Evolutionary conservation across 2,329 filamentous ascomycete species (phyloP), one percentile per base, ranked within the genome.

Genomic region (Pseudogymnoascus sp.): DNA sequence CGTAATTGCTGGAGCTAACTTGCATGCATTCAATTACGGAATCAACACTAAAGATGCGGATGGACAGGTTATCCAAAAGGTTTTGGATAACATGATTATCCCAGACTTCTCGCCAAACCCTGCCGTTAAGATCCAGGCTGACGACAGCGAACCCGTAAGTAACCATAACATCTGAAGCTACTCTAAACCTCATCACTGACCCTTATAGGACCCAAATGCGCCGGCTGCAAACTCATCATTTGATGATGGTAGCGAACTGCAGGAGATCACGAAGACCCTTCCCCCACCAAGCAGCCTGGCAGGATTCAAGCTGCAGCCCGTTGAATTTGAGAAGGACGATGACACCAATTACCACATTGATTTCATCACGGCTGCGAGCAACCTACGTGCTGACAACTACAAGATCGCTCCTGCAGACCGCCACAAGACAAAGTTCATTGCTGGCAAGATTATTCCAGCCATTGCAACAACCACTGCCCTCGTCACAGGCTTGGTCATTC

Each of bases 371-470:
- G 92, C 93, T 1, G 93, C 93, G 68, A 97, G 93, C 80, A 99
- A 99, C 75, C 81, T 99, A 65, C 90, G 96, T 65, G 95, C 95
- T 0, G 89, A 96, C 77, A 99, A 99, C 80, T 99, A 99, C 84
- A 96, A 95, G 76, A 99, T 99, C 69, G 86, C 91, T 72, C 84
- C 87, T 67, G 93, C 95, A 0, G 93, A 99, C 73, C 85, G 91
- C 66, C 95, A 97, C 83, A 96, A 95, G 86, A 99, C 93, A 66
- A 99, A 99, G 81, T 97, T 99, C 77, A 99, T 99, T 74, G 96
- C 95, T 34, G 95, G 95, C 75, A 99, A 99, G 84, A 99, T 99
- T 70, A 99, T 99, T 69, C 95, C 95, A 21, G 95, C 95, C 54
- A 99, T 99, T 76, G 95, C 95, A 51, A 99, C 95, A 2, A 97